phyloP scores from a whole-genome alignment of 2,329 filamentous ascomycete genomes.

The Alternaria tenuissima region DNA sequence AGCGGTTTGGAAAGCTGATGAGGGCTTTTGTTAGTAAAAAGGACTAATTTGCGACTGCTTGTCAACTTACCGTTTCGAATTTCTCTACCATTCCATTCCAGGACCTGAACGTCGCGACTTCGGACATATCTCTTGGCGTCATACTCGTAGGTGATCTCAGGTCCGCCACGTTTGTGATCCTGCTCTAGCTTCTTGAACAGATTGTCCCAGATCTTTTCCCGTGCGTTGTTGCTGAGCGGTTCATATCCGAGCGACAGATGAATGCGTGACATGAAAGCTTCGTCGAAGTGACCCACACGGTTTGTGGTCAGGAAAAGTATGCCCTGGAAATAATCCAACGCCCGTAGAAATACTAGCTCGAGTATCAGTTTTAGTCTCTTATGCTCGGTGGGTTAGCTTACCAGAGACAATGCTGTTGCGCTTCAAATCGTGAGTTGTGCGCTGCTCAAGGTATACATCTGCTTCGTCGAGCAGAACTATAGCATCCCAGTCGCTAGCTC shows the following conservation, averaged over 20 bases:
- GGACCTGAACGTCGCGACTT: not conserved
- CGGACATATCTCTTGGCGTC: not conserved
- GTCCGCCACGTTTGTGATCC: not conserved
- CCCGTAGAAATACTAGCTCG: no score
- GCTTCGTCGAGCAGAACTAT: constrained; percentile 65
- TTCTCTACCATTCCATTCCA: not conserved
- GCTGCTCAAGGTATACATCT: constrained; percentile 67
- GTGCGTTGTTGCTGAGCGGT: not conserved
- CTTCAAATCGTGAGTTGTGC: constrained; percentile 42
- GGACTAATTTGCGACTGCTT: no score
- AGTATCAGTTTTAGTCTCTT: no score
- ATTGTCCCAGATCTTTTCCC: not conserved
- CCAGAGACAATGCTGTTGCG: constrained; percentile 35
- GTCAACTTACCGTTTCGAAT: not conserved
- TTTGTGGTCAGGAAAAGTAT: constrained; percentile 45
- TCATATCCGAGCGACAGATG: constrained; percentile 17
- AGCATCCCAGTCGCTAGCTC: not conserved
- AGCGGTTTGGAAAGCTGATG: no score
- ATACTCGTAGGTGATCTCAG: not conserved
- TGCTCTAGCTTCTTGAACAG: not conserved
- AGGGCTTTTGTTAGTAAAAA: no score
- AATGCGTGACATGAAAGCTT: constrained; percentile 39
- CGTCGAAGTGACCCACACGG: constrained; percentile 39
- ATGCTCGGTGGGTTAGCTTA: no score
- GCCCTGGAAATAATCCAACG: constrained; percentile 42